These are phyloP conservation scores for Aspergillus neotritici DNA, from an alignment of 2,329 filamentous ascomycete species.

Conservation along the genomic window DNA sequence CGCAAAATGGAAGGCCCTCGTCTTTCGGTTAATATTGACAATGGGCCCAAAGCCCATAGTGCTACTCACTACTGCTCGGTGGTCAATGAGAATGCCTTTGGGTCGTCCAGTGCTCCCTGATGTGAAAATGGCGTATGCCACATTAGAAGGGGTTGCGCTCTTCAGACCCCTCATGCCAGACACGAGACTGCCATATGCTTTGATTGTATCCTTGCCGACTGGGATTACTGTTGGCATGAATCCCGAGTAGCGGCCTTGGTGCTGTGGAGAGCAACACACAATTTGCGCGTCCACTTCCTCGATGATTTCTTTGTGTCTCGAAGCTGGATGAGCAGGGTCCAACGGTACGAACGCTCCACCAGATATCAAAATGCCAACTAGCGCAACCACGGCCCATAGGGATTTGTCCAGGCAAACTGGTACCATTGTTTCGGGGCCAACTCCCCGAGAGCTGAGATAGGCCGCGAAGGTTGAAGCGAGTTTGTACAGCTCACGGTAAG, in stretches of 20 bases:
- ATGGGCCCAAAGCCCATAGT: slow-evolving; percentile 26
- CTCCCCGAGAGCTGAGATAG: slow-evolving; percentile 27
- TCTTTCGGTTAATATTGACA: slow-evolving; percentile 19
- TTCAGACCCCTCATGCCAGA: background rate
- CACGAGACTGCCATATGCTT: slow-evolving; percentile 20
- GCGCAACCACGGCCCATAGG: slow-evolving; percentile 29
- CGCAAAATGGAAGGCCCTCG: slow-evolving; percentile 40
- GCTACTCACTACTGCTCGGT: slow-evolving; percentile 29
- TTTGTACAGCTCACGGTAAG: slow-evolving; percentile 27
- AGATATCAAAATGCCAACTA: slow-evolving; percentile 30
- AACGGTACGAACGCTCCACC: slow-evolving; percentile 32
- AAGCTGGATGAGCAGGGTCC: slow-evolving; percentile 31
- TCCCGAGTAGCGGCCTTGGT: slow-evolving; percentile 24
- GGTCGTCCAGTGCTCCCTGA: slow-evolving; percentile 35
- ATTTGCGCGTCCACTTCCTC: slow-evolving; percentile 27
- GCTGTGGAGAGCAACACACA: slow-evolving; percentile 30
- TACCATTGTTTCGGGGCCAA: slow-evolving; percentile 28
- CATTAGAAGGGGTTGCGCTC: slow-evolving; percentile 19
- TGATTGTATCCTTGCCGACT: slow-evolving; percentile 29
- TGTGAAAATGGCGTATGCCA: slow-evolving; percentile 34
- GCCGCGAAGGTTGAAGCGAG: slow-evolving; percentile 27
- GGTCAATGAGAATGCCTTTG: slow-evolving; percentile 35
- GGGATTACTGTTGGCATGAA: slow-evolving; percentile 28
- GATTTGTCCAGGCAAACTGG: slow-evolving; percentile 34
- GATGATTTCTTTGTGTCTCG: slow-evolving; percentile 30